Percentiles rank a stretch among this genome's conserved stretches.
phyloP scores from a whole-genome alignment of 2,329 filamentous ascomycete genomes.

The Talaromyces islandicus region DNA sequence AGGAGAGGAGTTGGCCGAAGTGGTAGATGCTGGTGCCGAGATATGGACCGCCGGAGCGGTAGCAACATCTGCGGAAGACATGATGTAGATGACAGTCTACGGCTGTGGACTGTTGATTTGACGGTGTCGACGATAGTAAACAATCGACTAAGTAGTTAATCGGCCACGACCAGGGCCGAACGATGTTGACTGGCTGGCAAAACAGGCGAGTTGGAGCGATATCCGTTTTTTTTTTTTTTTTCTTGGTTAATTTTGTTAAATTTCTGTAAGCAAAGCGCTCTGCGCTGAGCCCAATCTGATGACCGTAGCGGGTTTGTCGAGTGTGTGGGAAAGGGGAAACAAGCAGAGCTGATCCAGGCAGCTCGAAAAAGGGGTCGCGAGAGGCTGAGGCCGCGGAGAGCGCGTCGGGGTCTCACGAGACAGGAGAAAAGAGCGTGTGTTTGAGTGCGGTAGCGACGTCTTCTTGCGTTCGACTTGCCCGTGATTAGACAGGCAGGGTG shows the following conservation, averaged over 20 bases:
- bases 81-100: constrained; percentile 1
- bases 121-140: not conserved
- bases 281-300: not conserved
- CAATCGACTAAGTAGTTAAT: not conserved
- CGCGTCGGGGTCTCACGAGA: not conserved
- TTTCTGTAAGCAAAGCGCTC: not conserved
- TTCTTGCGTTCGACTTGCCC: not conserved
- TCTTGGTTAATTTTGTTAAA: not conserved
- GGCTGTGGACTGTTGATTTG: not conserved
- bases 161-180: not conserved
- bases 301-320: not conserved
- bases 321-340: not conserved
- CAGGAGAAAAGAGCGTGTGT: not conserved
- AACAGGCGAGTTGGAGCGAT: not conserved
- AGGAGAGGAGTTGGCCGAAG: constrained; percentile 30
- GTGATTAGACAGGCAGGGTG: not conserved
- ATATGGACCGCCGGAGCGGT: constrained; percentile 21
- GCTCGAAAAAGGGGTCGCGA: not conserved
- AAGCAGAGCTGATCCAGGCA: not conserved
- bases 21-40: constrained; percentile 27
- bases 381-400: not conserved
- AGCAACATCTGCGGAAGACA: constrained; percentile 33
- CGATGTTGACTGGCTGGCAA: not conserved
- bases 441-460: not conserved
- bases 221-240: not conserved